These are phyloP conservation scores for Aspergillus sp. DNA, from an alignment of 2,329 filamentous ascomycete species.

Conservation along the genomic window DNA sequence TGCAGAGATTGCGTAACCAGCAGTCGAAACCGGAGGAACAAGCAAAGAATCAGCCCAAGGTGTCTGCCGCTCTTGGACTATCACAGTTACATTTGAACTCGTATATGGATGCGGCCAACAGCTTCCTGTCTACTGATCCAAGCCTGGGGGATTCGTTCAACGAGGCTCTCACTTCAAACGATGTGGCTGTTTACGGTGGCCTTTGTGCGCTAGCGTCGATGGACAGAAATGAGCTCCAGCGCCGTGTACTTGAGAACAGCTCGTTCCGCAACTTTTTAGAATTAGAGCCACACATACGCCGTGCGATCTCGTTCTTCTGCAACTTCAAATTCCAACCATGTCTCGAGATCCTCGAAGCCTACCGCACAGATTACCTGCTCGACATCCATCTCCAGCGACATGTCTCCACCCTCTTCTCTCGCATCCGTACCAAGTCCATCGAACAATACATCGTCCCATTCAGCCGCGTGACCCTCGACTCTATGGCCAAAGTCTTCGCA, in stretches of 20 bases:
- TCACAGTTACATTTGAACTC: slow-evolving; percentile 49
- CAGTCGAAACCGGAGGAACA: slow-evolving; percentile 51
- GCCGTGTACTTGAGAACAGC: slow-evolving; percentile 66
- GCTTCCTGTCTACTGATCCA: slow-evolving; percentile 60
- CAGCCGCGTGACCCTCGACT: slow-evolving; percentile 72
- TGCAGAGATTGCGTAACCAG: slow-evolving; percentile 48
- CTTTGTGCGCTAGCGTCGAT: slow-evolving; percentile 86
- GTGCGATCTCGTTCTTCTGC: slow-evolving; percentile 81
- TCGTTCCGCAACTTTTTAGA: slow-evolving; percentile 83
- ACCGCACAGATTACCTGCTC: slow-evolving; percentile 77
- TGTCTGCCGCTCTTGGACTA: slow-evolving; percentile 55
- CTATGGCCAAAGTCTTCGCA: slow-evolving; percentile 69
- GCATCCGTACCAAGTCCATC: slow-evolving; percentile 83
- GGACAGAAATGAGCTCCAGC: slow-evolving; percentile 67
- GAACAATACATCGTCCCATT: slow-evolving; percentile 89
- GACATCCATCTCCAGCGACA: slow-evolving; percentile 78
- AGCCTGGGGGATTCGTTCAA: slow-evolving; percentile 53
- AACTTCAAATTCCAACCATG: slow-evolving; percentile 83
- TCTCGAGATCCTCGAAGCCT: slow-evolving; percentile 70
- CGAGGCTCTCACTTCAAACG: slow-evolving; percentile 70
- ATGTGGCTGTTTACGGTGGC: slow-evolving; percentile 85
- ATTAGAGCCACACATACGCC: slow-evolving; percentile 85
- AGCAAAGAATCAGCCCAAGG: slow-evolving; percentile 54
- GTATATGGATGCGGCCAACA: slow-evolving; percentile 60
- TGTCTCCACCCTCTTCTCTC: slow-evolving; percentile 59